Base-by-base conservation (phyloP, 805 yeast species). In the Blastobotrys attinorum region DNA sequence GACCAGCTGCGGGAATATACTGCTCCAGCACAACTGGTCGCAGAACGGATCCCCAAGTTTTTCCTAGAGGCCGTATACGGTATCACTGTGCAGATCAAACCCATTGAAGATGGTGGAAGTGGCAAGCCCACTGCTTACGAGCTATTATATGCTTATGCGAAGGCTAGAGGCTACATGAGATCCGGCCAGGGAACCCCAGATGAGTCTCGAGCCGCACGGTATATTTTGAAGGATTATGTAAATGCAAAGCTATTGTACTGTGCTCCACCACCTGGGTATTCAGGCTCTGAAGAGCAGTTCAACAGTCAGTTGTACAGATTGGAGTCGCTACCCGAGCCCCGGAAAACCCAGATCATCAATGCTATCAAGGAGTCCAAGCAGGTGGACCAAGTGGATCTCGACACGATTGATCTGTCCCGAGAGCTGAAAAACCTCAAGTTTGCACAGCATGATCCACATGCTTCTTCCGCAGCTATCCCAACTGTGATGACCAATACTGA, bases 161-260 rank as follows among this genome's bases (percentile, higher is more conserved):
- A 94, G 66, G 92, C 97, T 2, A 78, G 98, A 66, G 98, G 99
- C 56, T 92, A 78, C 62, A 89, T 87, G 94, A 55, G 66, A 25
- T 84, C 96, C 0, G 97, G 94, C 63, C 89, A 85, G 59, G 97
- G 97, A 59, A 78, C 87, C 53, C 97, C 98, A 2, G 99, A 92
- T 69, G 94, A 88, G 62, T 79, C 95, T 35, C 76, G 98, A 63
- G 96, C 98, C 11, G 80, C 96, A 34, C 75, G 99, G 62, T 83
- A 85, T 54, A 77, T 92, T 43, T 72, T 92, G 60, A 92, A 92
- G 64, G 99, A 92, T 63, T 92, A 88, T 56, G 97, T 94, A 22
- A 85, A 77, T 62, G 98, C 97, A 51, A 89, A 87, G 62, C 69
- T 92, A 45, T 68, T 87, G 39, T 89, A 74, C 59, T 81, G 85